These are phyloP conservation scores for Mycosphaerella sp. DNA, from an alignment of 2,329 filamentous ascomycete species.

Conservation along the genomic window DNA sequence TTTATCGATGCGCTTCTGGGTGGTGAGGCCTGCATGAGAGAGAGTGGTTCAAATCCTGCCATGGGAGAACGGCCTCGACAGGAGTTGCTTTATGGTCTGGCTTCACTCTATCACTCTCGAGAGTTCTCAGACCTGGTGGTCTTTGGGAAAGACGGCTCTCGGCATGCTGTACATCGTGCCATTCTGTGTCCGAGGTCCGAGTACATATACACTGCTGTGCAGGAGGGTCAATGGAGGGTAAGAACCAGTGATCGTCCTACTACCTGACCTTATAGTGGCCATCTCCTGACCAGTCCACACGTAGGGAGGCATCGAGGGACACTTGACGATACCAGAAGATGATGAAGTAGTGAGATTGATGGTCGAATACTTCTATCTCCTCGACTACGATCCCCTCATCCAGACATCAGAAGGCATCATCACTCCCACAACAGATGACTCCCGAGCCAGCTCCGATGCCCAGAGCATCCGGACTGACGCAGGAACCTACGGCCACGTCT, in stretches of 20 bases:
- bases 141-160: conserved; percentile 18
- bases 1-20: background rate
- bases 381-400: conserved; percentile 24
- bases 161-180: conserved; percentile 21
- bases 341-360: conserved; percentile 25
- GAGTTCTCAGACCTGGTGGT: conserved; percentile 23
- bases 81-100: conserved; percentile 18
- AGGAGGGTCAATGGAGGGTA: conserved; percentile 21
- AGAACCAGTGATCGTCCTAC: background rate
- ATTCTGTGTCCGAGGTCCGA: conserved; percentile 25
- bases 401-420: conserved; percentile 4
- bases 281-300: background rate
- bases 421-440: conserved; percentile 1
- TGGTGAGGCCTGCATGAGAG: conserved; percentile 9
- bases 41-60: conserved; percentile 3
- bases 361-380: conserved; percentile 26
- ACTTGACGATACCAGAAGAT: conserved; percentile 23
- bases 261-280: conserved; percentile 2
- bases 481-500: conserved; percentile 25
- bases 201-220: conserved; percentile 18
- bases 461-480: conserved; percentile 21
- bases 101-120: conserved; percentile 20
- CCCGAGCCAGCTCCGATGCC: conserved; percentile 17
- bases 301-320: conserved; percentile 23
- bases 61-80: conserved; percentile 18